Evolutionary conservation across 2,329 filamentous ascomycete species (phyloP), one percentile per base, ranked within the genome.

Genomic region (Phyllosticta citriasiana): DNA sequence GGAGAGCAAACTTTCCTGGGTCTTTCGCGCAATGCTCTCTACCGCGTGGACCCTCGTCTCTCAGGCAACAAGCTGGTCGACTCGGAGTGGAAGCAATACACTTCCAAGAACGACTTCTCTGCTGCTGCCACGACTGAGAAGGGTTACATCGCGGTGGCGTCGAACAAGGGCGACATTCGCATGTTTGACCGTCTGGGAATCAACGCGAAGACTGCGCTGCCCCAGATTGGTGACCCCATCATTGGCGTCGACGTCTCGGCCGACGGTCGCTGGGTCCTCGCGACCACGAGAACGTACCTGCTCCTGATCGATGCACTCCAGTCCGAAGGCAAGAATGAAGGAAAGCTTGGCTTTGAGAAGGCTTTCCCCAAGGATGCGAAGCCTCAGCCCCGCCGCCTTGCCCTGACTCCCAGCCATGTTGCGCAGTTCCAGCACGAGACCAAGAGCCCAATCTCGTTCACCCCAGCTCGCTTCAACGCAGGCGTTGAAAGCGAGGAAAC

Each of bases 361-460:
- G 80, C 90, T 0, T 99, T 99, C 69, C 86, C 89, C 2, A 95
- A 96, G 66, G 92, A 97, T 72, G 83, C 87, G 22, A 99, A 99
- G 75, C 94, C 94, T 1, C 91, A 96, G 69, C 94, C 94, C 40
- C 88, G 91, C 60, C 91, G 94, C 67, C 84, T 99, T 10, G 91
- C 88, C 12, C 82, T 99, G 47, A 92, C 88, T 6, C 94, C 94
- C 0, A 86, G 89, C 63, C 94, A 99, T 73, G 91, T 97, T 27
- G 94, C 94, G 0, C 94, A 99, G 72, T 97, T 99, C 79, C 90
- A 95, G 72, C 90, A 97, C 74, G 94, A 99, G 76, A 99, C 94
- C 1, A 89, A 91, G 67, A 86, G 87, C 63, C 86, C 89, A 0
- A 82, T 99, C 10, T 82, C 86, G 1, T 99, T 99, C 75, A 97